Evolutionary conservation across 2,329 filamentous ascomycete species (phyloP).

Genomic region (Lachnellula occidentalis): DNA sequence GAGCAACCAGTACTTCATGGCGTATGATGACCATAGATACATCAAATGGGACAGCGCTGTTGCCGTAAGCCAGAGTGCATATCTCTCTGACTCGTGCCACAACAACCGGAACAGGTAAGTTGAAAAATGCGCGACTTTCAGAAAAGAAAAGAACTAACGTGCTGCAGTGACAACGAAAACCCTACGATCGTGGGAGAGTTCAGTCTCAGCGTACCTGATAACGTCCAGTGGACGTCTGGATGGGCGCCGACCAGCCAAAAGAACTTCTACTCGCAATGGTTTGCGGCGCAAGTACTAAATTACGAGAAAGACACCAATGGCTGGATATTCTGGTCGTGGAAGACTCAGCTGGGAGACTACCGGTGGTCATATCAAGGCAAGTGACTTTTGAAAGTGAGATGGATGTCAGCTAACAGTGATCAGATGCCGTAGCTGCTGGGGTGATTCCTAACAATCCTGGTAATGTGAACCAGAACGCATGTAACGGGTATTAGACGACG

Average conservation of each 20-base stretch:
- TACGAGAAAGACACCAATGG: constrained; percentile 47
- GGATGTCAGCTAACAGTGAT: background rate
- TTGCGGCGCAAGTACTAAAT: constrained; percentile 48
- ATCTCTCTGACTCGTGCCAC: constrained; percentile 46
- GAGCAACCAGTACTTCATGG: constrained; percentile 38
- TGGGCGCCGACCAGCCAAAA: constrained; percentile 38
- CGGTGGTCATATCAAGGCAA: constrained; percentile 43
- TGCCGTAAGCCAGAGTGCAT: constrained; percentile 40
- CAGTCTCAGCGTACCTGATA: constrained; percentile 46
- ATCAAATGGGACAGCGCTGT: constrained; percentile 47
- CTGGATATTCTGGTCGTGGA: constrained; percentile 60
- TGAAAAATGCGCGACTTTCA: background rate
- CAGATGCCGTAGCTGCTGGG: constrained; percentile 34
- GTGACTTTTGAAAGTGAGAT: background rate
- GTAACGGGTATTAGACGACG: constrained; percentile 6
- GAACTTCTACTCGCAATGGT: constrained; percentile 51
- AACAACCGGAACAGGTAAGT: constrained; percentile 36
- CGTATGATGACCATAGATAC: constrained; percentile 51
- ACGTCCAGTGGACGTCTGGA: constrained; percentile 39
- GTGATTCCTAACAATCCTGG: constrained; percentile 33
- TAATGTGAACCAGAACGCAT: constrained; percentile 9
- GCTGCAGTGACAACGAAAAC: constrained; percentile 20
- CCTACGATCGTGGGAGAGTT: constrained; percentile 55
- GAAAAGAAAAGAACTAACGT: background rate
- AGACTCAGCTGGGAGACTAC: constrained; percentile 43